These are phyloP conservation scores for Theileria orientalis DNA, from an alignment of 169 alveolate genomes.

Conservation along the genomic window DNA sequence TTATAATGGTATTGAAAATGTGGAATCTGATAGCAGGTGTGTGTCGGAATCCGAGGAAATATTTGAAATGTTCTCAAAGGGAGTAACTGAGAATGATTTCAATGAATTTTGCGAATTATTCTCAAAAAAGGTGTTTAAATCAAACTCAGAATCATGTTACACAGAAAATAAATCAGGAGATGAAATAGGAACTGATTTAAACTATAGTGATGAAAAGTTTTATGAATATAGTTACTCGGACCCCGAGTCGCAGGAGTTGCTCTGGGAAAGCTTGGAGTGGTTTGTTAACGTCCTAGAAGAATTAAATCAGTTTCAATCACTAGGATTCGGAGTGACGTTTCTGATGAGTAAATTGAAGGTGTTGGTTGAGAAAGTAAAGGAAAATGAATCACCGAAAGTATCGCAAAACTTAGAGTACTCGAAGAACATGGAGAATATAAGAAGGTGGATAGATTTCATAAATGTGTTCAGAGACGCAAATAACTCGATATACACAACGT, in stretches of 20 bases:
- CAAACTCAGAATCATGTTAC: not conserved
- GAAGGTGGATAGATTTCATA: slow-evolving; percentile 23
- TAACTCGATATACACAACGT: slow-evolving; percentile 28
- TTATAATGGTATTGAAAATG: no score
- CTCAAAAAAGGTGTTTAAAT: not conserved
- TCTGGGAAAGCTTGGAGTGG: slow-evolving; percentile 27
- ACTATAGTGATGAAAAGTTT: not conserved
- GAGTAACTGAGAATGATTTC: not conserved
- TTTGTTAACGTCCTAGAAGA: slow-evolving; percentile 19
- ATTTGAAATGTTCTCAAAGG: not conserved
- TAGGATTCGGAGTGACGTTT: slow-evolving; percentile 16
- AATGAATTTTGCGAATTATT: not conserved
- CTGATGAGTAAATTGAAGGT: not conserved
- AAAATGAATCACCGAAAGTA: not conserved
- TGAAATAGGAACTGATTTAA: not conserved
- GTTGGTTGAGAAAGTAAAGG: not conserved
- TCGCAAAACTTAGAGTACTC: not conserved
- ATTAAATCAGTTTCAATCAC: slow-evolving; percentile 14
- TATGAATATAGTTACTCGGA: not conserved
- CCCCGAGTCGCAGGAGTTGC: slow-evolving; percentile 5
- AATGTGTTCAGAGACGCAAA: slow-evolving; percentile 28
- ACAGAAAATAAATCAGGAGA: not conserved
- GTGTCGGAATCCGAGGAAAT: no score
- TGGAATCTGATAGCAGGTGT: no score
- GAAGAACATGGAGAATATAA: not conserved